A percentile compares a stretch with the other conserved stretches of the same genome.
Conservation (phyloP, 2,329 filamentous ascomycete genomes). For the Aureobasidium sp. region DNA sequence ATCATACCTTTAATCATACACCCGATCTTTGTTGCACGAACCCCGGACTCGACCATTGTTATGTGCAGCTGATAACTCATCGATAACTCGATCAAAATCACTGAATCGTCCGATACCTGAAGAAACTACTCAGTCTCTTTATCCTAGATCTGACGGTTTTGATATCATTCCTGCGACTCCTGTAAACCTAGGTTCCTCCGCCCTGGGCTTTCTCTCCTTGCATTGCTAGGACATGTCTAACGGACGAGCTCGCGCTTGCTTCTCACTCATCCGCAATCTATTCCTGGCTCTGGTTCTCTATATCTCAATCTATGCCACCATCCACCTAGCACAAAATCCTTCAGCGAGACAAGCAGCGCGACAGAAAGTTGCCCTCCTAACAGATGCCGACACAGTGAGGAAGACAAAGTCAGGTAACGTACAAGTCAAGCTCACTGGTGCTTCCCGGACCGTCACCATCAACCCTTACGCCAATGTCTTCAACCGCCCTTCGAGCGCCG, state of each 20-base stretch:
- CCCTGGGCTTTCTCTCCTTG: neutral
- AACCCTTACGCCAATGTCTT: slow-evolving; percentile 46
- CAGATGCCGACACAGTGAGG: slow-evolving; percentile 32
- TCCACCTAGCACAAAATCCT: slow-evolving; percentile 34
- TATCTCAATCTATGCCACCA: slow-evolving; percentile 32
- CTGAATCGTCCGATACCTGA: neutral
- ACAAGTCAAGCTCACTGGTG: slow-evolving; percentile 35
- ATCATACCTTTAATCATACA: neutral
- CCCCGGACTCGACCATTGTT: neutral
- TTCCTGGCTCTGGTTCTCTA: slow-evolving; percentile 35
- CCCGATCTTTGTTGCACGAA: neutral
- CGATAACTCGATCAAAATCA: neutral
- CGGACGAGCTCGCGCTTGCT: slow-evolving; percentile 6
- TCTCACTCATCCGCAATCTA: slow-evolving; percentile 32
- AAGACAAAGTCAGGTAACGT: slow-evolving; percentile 30
- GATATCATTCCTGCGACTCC: neutral
- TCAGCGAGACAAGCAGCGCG: slow-evolving; percentile 31
- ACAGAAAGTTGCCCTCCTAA: slow-evolving; percentile 33
- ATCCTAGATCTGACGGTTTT: neutral
- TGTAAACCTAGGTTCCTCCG: neutral
- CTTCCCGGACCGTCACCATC: slow-evolving; percentile 36
- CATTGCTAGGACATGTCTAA: neutral
- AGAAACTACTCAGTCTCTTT: neutral
- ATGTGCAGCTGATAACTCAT: neutral
- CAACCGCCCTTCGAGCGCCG: slow-evolving; percentile 43